Evolutionary conservation across 148 eudicot species (phyloP), one percentile per base, ranked within the genome.

Genomic region (Salicornia ramosissima): DNA sequence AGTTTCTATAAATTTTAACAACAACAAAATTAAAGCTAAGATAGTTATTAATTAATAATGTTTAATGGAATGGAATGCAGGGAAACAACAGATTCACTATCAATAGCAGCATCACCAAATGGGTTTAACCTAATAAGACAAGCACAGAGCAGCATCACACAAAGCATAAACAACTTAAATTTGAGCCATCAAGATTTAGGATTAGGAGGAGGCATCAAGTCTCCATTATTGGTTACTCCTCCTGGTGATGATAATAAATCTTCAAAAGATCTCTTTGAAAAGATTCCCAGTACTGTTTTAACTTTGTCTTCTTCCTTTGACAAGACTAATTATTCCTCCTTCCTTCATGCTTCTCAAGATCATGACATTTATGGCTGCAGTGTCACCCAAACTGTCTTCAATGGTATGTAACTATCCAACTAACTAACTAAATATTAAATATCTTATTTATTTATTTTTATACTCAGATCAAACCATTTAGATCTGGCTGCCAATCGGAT

Each of bases 21-120:
- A n/a, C n/a, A n/a, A n/a, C n/a, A n/a, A n/a, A n/a, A n/a, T n/a
- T n/a, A n/a, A n/a, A n/a, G n/a, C n/a, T n/a, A n/a, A n/a, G n/a
- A n/a, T n/a, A n/a, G n/a, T n/a, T n/a, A n/a, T n/a, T n/a, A n/a
- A n/a, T n/a, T n/a, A n/a, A n/a, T n/a, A n/a, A n/a, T n/a, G n/a
- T n/a, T n/a, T n/a, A n/a, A n/a, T n/a, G n/a, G n/a, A n/a, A 63
- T 63, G 12, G 64, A 50, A 28, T 71, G 68, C 88, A 92, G 97
- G 72, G 87, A 86, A 57, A 74, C 97, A 60, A 84, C 84, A 19
- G 88, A 89, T 70, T 70, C 84, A 15, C 82, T 73, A 12, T 74
- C 96, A 0, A 87, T 92, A 29, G 80, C 96, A 39, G 91, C 93
- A 74, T 87, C 97, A 13, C 96, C 93, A 45, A 70, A 49, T 65